phyloP scores from a whole-genome alignment of 768 basidiomycete genomes.

The Boletus subparvulus region DNA sequence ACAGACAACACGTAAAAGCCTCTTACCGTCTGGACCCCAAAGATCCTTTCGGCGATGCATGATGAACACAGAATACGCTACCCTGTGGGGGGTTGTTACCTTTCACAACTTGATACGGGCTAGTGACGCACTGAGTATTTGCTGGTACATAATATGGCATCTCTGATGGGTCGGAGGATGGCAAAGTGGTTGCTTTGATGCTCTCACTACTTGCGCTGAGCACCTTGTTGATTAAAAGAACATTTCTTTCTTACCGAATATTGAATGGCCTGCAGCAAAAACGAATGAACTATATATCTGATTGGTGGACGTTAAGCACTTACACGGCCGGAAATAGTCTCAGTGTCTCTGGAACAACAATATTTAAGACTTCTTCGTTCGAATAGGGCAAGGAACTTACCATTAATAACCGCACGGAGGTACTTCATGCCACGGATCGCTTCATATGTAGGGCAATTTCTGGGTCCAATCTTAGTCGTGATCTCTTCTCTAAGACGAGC shows the following conservation, averaged over 20 bases:
- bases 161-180: constrained; percentile 25
- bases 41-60: constrained; percentile 67
- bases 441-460: constrained; percentile 49
- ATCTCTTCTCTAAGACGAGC: constrained; percentile 55
- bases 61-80: constrained; percentile 55
- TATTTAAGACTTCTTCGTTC: neutral
- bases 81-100: constrained; percentile 26
- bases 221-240: neutral
- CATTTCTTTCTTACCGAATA: constrained; percentile 34
- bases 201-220: constrained; percentile 38
- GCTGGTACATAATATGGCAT: constrained; percentile 33
- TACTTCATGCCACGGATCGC: constrained; percentile 63
- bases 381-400: constrained; percentile 27
- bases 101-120: neutral
- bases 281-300: neutral
- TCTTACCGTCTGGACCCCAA: constrained; percentile 68
- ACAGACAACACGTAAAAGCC: neutral
- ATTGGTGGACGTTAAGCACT: neutral
- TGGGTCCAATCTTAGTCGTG: constrained; percentile 48
- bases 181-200: constrained; percentile 48
- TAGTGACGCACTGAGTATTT: constrained; percentile 38
- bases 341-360: constrained; percentile 44
- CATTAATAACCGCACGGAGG: constrained; percentile 63
- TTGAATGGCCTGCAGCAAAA: constrained; percentile 43
- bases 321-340: constrained; percentile 55